These are phyloP conservation scores for Lactarius psammicola DNA, from an alignment of 768 basidiomycete genomes.

Conservation along the genomic window DNA sequence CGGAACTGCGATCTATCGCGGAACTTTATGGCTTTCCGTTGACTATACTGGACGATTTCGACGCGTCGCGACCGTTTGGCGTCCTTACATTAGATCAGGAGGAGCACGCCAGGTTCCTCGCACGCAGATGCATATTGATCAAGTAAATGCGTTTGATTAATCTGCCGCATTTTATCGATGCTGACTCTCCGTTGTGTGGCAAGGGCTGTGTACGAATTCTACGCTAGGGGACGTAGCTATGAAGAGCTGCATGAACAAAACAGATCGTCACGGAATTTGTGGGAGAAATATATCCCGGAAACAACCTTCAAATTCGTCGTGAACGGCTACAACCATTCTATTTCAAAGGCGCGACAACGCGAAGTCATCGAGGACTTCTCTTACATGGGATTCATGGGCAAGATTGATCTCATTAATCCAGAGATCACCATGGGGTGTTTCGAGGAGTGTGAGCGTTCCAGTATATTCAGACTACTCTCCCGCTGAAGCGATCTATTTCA, in stretches of 20 bases:
- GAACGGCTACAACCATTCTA: constrained; percentile 69
- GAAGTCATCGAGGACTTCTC: constrained; percentile 74
- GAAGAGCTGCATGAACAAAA: constrained; percentile 63
- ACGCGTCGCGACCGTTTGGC: constrained; percentile 70
- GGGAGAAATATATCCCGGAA: constrained; percentile 58
- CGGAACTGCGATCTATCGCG: constrained; percentile 76
- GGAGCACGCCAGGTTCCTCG: constrained; percentile 70
- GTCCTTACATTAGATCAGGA: constrained; percentile 65
- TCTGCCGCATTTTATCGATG: not conserved
- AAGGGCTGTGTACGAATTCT: constrained; percentile 79
- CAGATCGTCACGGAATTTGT: constrained; percentile 43
- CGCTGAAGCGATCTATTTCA: not conserved
- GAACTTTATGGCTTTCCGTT: constrained; percentile 69
- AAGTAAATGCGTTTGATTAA: constrained; percentile 52
- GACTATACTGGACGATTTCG: constrained; percentile 43
- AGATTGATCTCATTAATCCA: constrained; percentile 78
- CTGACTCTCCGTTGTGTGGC: not conserved
- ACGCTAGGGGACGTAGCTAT: constrained; percentile 68
- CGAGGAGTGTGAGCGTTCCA: constrained; percentile 72
- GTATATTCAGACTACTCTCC: not conserved
- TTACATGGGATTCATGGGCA: constrained; percentile 81
- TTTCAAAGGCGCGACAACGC: constrained; percentile 63
- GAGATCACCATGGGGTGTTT: constrained; percentile 71
- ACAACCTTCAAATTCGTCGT: constrained; percentile 83
- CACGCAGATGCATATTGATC: constrained; percentile 75